Evolutionary conservation across 176 grass and related monocot species (phyloP).

Genomic region (Musa itinerans): DNA sequence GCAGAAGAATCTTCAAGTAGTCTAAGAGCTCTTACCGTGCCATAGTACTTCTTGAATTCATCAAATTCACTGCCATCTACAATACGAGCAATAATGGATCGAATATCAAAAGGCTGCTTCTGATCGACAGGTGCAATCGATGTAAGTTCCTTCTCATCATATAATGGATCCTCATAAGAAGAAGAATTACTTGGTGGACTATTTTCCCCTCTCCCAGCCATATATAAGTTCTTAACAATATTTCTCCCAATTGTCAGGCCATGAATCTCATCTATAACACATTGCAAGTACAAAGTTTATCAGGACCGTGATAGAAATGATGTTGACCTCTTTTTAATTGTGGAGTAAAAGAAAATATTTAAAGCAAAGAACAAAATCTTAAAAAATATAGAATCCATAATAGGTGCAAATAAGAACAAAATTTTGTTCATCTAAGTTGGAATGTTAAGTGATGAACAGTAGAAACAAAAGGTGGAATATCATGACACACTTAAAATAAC

Average conservation of each 20-base stretch:
- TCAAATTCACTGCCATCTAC: constrained; percentile 93
- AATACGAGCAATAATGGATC: constrained; percentile 70
- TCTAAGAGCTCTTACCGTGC: constrained; percentile 60
- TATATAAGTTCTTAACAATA: constrained; percentile 83
- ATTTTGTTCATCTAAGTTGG: neutral
- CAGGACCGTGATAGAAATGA: constrained; percentile 5
- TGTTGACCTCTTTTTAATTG: neutral
- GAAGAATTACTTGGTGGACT: constrained; percentile 31
- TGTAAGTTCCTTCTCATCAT: constrained; percentile 66
- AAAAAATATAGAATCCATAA: neutral
- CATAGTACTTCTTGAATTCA: constrained; percentile 98
- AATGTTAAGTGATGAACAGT: neutral
- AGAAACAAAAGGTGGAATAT: constrained; percentile 3
- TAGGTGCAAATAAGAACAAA: neutral
- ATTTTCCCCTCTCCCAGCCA: constrained; percentile 55
- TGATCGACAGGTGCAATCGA: constrained; percentile 73
- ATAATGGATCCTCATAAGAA: constrained; percentile 78
- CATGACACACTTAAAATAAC: neutral
- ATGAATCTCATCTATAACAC: constrained; percentile 83
- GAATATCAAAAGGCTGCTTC: constrained; percentile 82
- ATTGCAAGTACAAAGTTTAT: constrained; percentile 10
- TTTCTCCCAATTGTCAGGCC: constrained; percentile 68
- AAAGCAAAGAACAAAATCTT: neutral
- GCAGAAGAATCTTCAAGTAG: constrained; percentile 1
- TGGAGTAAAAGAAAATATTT: neutral